Evolutionary conservation across 2,329 filamentous ascomycete genomes (phyloP).

Genomic region (Achaetomium macrosporum): DNA sequence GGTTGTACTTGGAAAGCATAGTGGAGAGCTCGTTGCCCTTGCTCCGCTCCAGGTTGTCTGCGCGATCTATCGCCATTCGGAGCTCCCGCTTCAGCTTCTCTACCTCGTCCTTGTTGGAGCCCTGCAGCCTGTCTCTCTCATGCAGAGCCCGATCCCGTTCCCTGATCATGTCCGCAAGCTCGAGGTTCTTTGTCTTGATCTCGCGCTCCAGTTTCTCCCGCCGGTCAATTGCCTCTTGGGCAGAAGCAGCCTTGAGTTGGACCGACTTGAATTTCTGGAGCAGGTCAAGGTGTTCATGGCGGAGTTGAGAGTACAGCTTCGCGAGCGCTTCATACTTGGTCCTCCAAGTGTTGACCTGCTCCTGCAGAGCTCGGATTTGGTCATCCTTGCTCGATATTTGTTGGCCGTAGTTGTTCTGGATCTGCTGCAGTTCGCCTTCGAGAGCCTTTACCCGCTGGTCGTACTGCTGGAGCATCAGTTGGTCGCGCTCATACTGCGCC

Average conservation of each 20-base stretch:
- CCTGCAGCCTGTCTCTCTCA: constrained; percentile 81
- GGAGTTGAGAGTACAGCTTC: constrained; percentile 93
- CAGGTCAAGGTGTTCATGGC: constrained; percentile 90
- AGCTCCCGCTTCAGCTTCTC: constrained; percentile 94
- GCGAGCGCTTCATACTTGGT: constrained; percentile 95
- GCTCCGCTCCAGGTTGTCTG: constrained; percentile 83
- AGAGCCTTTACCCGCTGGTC: constrained; percentile 90
- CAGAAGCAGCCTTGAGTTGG: constrained; percentile 92
- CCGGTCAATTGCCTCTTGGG: constrained; percentile 91
- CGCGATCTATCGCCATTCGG: constrained; percentile 82
- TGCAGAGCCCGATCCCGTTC: constrained; percentile 90
- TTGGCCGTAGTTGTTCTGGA: constrained; percentile 77
- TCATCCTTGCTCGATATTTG: constrained; percentile 89
- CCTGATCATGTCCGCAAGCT: constrained; percentile 96
- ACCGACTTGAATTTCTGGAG: constrained; percentile 94
- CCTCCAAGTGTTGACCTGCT: constrained; percentile 96
- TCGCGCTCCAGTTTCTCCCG: constrained; percentile 94
- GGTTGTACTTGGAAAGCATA: constrained; percentile 92
- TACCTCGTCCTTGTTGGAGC: constrained; percentile 84
- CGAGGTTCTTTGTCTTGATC: constrained; percentile 99
- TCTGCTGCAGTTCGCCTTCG: constrained; percentile 76
- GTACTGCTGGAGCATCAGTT: constrained; percentile 94
- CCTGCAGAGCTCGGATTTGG: constrained; percentile 85
- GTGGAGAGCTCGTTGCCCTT: constrained; percentile 94
- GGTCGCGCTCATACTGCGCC: constrained; percentile 94